Conservation (phyloP, 352 stramenopile species). For the Sclerospora graminicola region DNA sequence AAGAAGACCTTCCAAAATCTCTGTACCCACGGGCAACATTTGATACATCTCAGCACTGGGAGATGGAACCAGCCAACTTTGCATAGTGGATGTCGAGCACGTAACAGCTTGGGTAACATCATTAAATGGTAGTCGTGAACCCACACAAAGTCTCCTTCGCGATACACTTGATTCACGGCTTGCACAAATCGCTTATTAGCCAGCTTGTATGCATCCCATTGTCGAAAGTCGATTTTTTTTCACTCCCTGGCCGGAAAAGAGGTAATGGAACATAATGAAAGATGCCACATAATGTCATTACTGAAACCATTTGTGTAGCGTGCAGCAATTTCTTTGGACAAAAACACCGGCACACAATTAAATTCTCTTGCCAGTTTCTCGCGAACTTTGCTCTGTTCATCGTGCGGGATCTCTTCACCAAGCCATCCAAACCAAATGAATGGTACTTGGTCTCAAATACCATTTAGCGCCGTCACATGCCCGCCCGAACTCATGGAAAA, state of each 20-base stretch:
- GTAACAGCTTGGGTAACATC: too few relatives aligned
- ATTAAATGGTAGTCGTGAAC: constrained; percentile 88
- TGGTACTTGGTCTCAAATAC: too few relatives aligned
- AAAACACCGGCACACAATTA: too few relatives aligned
- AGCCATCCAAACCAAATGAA: too few relatives aligned
- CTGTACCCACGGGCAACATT: constrained; percentile 54
- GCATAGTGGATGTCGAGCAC: constrained; percentile 47
- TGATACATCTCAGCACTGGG: constrained; percentile 74
- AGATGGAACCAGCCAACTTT: constrained; percentile 84
- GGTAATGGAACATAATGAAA: too few relatives aligned
- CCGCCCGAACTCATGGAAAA: constrained; percentile 85
- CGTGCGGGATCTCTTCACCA: constrained; percentile 81
- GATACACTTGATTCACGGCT: too few relatives aligned
- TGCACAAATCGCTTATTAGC: constrained; percentile 79
- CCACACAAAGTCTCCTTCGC: too few relatives aligned
- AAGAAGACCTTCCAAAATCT: constrained; percentile 71
- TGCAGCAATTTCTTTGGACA: too few relatives aligned
- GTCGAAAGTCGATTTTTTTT: constrained; percentile 86
- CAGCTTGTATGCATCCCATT: constrained; percentile 84
- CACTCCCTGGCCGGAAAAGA: constrained; percentile 68
- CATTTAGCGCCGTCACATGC: constrained; percentile 82
- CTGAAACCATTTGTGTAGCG: constrained; percentile 90
- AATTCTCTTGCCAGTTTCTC: too few relatives aligned
- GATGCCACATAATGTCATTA: constrained; percentile 88
- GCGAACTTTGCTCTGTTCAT: constrained; percentile 75